Evolutionary conservation across 345 rosid genomes (phyloP).

Genomic region (Chamaenerion angustifolium): DNA sequence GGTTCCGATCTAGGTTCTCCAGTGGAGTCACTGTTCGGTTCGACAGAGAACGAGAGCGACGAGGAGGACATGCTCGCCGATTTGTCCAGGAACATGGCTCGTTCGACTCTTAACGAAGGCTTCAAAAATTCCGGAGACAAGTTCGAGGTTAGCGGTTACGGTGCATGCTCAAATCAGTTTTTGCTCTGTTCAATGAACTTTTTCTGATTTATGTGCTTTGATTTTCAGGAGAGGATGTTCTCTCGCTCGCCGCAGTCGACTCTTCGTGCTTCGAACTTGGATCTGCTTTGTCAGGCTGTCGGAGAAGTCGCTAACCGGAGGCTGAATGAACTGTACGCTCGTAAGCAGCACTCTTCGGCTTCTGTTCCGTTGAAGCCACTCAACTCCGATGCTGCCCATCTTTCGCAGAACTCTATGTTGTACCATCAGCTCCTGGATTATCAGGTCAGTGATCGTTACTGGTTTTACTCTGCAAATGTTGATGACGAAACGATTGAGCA

Average conservation of each 20-base stretch:
- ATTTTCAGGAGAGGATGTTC: slow-evolving; percentile 1
- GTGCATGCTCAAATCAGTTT: too few species aligned
- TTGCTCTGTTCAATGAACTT: too few species aligned
- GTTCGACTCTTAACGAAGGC: slow-evolving; percentile 4
- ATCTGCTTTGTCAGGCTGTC: slow-evolving; percentile 8
- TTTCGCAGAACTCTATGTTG: slow-evolving; percentile 2
- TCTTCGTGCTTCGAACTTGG: slow-evolving; percentile 5
- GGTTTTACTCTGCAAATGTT: too few species aligned
- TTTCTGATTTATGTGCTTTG: not conserved
- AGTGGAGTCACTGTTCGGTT: slow-evolving; percentile 17
- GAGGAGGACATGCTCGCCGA: slow-evolving; percentile 30
- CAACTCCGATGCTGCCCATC: slow-evolving; percentile 14
- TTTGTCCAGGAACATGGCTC: slow-evolving; percentile 8
- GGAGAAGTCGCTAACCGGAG: slow-evolving; percentile 8
- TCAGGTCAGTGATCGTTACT: slow-evolving; percentile 3
- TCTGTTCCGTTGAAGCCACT: slow-evolving; percentile 18
- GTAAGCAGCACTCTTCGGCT: slow-evolving; percentile 8
- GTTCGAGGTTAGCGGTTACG: too few species aligned
- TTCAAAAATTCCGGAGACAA: too few species aligned
- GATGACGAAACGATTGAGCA: too few species aligned
- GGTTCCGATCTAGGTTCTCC: too few species aligned
- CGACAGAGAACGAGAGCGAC: slow-evolving; percentile 47
- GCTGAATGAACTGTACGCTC: slow-evolving; percentile 2
- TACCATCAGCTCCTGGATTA: not conserved
- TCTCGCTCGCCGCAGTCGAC: slow-evolving; percentile 12